Percentiles rank a stretch among this genome's conserved stretches.
phyloP scores from a whole-genome alignment of 768 basidiomycete species.

The Boletellus emodensis region DNA sequence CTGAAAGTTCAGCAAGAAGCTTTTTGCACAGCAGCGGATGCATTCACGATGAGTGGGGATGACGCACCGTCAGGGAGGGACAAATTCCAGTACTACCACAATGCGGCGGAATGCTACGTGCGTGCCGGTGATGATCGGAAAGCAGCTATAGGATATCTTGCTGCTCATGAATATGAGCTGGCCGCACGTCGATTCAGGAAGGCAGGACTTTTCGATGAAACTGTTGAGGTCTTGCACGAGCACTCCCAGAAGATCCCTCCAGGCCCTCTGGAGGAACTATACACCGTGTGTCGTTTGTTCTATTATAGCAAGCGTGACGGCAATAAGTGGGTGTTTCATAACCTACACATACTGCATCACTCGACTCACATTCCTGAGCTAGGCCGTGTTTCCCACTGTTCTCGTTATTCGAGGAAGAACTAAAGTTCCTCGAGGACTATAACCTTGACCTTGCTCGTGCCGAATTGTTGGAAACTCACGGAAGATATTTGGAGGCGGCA shows the following conservation, averaged over 20 bases:
- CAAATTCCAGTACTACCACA: constrained; percentile 35
- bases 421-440: constrained; percentile 57
- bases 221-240: constrained; percentile 41
- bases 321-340: constrained; percentile 13
- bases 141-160: constrained; percentile 44
- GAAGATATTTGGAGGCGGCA: constrained; percentile 47
- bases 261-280: constrained; percentile 35
- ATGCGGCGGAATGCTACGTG: constrained; percentile 47
- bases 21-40: constrained; percentile 44
- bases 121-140: constrained; percentile 34
- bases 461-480: constrained; percentile 39
- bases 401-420: constrained; percentile 43
- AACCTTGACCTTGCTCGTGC: constrained; percentile 50
- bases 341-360: not conserved
- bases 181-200: constrained; percentile 47
- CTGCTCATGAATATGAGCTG: constrained; percentile 40
- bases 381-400: constrained; percentile 53
- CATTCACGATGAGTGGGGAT: constrained; percentile 43
- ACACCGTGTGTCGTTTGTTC: constrained; percentile 41
- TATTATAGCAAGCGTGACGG: constrained; percentile 36
- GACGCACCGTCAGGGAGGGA: constrained; percentile 27
- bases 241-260: constrained; percentile 32
- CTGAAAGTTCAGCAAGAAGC: constrained; percentile 30
- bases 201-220: constrained; percentile 49
- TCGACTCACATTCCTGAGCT: constrained; percentile 1